Evolutionary conservation across 2,329 filamentous ascomycete genomes (phyloP).

Genomic region (Diaporthe citrichinensis): DNA sequence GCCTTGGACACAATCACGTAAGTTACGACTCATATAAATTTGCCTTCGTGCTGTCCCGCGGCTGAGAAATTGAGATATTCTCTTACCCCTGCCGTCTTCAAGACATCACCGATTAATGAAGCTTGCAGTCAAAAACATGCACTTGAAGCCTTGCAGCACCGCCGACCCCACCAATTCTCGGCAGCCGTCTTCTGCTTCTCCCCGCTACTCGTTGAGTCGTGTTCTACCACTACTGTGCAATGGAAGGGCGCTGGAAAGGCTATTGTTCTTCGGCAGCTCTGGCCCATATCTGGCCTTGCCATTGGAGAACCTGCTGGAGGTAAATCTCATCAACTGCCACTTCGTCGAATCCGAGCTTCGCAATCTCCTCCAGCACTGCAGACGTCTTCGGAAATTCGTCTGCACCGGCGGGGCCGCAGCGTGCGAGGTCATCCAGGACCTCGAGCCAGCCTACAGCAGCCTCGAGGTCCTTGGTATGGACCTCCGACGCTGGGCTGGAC

Average conservation of each 20-base stretch:
- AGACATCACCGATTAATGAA: not conserved
- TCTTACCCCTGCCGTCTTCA: not conserved
- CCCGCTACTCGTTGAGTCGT: not conserved
- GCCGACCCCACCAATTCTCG: not conserved
- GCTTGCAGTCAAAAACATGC: not conserved
- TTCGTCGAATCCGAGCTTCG: not conserved
- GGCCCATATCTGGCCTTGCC: not conserved
- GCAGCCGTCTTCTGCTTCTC: no score
- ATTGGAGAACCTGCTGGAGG: not conserved
- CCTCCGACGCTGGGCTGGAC: not conserved
- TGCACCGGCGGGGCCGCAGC: not conserved
- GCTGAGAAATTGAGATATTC: not conserved
- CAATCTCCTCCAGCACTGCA: not conserved
- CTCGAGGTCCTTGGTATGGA: not conserved
- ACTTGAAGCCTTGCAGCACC: not conserved
- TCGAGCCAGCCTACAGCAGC: not conserved
- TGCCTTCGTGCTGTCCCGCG: no score
- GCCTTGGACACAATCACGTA: not conserved
- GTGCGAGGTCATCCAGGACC: not conserved
- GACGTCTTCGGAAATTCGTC: not conserved
- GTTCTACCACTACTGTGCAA: not conserved
- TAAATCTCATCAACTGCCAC: not conserved
- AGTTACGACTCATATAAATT: not conserved
- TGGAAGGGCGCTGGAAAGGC: no score
- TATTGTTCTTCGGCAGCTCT: not conserved